phyloP scores from a whole-genome alignment of 2,329 filamentous ascomycete species.

The Conoideocrella luteorostrata region DNA sequence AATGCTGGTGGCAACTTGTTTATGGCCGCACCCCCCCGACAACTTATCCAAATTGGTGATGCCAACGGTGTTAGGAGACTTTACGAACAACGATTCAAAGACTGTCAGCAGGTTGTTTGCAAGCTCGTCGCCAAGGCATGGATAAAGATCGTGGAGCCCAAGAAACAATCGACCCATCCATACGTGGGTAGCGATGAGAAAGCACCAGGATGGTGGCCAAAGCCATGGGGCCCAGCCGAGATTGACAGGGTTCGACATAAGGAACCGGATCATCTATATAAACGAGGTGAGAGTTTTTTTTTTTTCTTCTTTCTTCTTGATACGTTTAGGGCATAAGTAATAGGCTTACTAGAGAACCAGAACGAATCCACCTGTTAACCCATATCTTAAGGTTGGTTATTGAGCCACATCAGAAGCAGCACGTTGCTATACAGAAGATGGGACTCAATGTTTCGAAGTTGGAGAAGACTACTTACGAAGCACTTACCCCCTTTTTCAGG shows the following conservation, averaged over 20 bases:
- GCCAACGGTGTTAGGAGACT: slow-evolving; percentile 49
- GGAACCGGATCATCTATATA: slow-evolving; percentile 68
- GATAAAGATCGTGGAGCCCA: slow-evolving; percentile 69
- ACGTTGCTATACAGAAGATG: slow-evolving; percentile 45
- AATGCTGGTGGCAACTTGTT: slow-evolving; percentile 36
- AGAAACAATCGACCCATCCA: slow-evolving; percentile 69
- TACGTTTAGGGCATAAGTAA: too few species aligned
- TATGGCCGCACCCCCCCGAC: slow-evolving; percentile 32
- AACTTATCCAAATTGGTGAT: slow-evolving; percentile 47
- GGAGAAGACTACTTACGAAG: slow-evolving; percentile 52
- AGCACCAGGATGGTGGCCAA: slow-evolving; percentile 62
- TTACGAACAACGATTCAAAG: slow-evolving; percentile 55
- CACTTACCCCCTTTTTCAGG: slow-evolving; percentile 50
- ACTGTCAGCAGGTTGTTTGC: slow-evolving; percentile 63
- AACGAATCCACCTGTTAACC: slow-evolving; percentile 51
- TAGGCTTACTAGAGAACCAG: too few species aligned
- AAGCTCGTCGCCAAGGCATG: slow-evolving; percentile 70
- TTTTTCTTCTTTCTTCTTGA: neutral
- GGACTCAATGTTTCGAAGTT: slow-evolving; percentile 48
- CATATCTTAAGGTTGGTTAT: slow-evolving; percentile 56
- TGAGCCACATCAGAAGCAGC: slow-evolving; percentile 42
- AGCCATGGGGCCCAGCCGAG: slow-evolving; percentile 43
- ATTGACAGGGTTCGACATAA: slow-evolving; percentile 57
- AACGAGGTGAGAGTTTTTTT: slow-evolving; percentile 49
- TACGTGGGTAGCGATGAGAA: slow-evolving; percentile 61